These are phyloP conservation scores for Curvularia spicifera DNA, from an alignment of 2,329 filamentous ascomycete genomes.

Conservation along the genomic window DNA sequence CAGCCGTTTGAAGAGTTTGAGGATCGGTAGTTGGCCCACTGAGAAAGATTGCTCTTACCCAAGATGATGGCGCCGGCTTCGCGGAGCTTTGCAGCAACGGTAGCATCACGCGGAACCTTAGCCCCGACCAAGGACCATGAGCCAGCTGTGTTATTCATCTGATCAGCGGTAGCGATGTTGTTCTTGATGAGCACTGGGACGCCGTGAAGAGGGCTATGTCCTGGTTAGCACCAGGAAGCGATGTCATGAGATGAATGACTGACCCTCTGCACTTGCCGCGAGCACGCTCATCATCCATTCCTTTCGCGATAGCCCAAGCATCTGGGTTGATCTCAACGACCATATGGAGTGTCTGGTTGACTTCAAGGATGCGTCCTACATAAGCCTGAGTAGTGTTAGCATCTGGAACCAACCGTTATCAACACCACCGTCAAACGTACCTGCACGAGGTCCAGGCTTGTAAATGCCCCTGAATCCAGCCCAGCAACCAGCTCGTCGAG, in stretches of 20 bases:
- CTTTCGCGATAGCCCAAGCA: conserved; percentile 57
- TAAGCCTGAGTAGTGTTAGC: conserved; percentile 53
- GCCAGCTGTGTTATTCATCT: conserved; percentile 69
- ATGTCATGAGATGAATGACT: background rate
- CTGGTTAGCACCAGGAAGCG: conserved; percentile 6
- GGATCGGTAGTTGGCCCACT: conserved; percentile 70
- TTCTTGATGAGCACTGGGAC: conserved; percentile 71
- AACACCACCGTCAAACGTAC: conserved; percentile 11
- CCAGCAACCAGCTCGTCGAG: conserved; percentile 59
- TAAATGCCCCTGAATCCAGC: conserved; percentile 59
- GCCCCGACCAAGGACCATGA: conserved; percentile 68
- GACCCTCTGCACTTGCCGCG: conserved; percentile 57
- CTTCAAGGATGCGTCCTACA: conserved; percentile 57
- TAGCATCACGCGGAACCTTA: conserved; percentile 63
- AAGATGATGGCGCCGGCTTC: conserved; percentile 68
- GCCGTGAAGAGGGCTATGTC: conserved; percentile 63
- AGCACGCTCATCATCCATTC: conserved; percentile 57
- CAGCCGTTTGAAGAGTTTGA: conserved; percentile 66
- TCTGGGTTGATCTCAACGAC: conserved; percentile 65
- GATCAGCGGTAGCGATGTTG: conserved; percentile 68
- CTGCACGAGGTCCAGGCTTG: conserved; percentile 62
- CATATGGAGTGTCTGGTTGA: conserved; percentile 60
- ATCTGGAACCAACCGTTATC: background rate
- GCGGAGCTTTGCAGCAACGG: conserved; percentile 65
- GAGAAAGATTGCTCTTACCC: conserved; percentile 69